A percentile compares a stretch with the other conserved stretches of the same genome.
Conservation (phyloP, 495 filamentous ascomycete species). For the Penicillium bovifimosum region DNA sequence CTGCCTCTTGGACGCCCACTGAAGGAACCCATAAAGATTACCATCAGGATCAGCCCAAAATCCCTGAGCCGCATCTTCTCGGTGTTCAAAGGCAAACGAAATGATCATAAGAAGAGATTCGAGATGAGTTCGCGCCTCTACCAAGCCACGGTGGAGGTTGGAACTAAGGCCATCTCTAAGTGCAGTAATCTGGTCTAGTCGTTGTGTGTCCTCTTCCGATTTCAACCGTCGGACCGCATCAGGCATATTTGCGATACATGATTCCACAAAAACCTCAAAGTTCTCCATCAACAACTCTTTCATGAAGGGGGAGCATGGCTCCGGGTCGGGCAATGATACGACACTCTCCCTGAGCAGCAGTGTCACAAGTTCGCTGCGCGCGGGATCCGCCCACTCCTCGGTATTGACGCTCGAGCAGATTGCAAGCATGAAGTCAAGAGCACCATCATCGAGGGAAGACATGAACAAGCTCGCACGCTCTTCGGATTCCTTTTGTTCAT, state of each 20-base stretch:
- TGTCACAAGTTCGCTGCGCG: slow-evolving; percentile 64
- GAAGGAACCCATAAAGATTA: slow-evolving; percentile 86
- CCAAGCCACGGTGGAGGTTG: slow-evolving; percentile 40
- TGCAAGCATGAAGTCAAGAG: slow-evolving; percentile 84
- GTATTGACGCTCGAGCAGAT: slow-evolving; percentile 70
- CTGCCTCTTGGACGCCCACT: slow-evolving; percentile 88
- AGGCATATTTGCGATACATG: slow-evolving; percentile 90
- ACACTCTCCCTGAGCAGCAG: slow-evolving; percentile 74
- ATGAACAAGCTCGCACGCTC: slow-evolving; percentile 65
- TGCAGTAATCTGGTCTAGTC: slow-evolving; percentile 58
- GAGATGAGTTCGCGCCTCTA: slow-evolving; percentile 63
- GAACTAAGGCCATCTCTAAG: slow-evolving; percentile 45
- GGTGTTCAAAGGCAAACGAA: slow-evolving; percentile 80
- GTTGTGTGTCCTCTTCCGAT: slow-evolving; percentile 82
- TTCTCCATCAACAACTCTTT: slow-evolving; percentile 67
- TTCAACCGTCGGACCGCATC: slow-evolving; percentile 83
- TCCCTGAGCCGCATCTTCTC: slow-evolving; percentile 71
- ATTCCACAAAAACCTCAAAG: slow-evolving; percentile 80
- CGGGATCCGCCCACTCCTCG: slow-evolving; percentile 76
- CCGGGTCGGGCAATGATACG: slow-evolving; percentile 54
- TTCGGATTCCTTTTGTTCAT: slow-evolving; percentile 60
- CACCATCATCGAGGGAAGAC: slow-evolving; percentile 78
- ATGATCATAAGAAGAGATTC: slow-evolving; percentile 91
- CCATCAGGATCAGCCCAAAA: slow-evolving; percentile 89
- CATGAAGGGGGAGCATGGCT: slow-evolving; percentile 58